These are phyloP conservation scores for Fusarium buxicola DNA, from an alignment of 2,329 filamentous ascomycete species.

Conservation along the genomic window DNA sequence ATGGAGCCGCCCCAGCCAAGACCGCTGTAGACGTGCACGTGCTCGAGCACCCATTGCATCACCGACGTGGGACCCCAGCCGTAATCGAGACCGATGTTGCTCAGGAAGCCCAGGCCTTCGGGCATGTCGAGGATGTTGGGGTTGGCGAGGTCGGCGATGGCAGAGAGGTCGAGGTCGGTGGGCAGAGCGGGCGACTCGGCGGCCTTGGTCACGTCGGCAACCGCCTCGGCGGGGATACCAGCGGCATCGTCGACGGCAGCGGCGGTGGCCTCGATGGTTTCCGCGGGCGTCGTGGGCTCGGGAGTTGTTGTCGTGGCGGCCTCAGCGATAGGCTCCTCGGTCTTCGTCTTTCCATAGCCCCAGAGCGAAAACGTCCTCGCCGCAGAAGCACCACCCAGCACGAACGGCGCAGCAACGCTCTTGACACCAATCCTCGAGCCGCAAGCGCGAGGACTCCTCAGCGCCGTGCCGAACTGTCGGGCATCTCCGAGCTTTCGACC, in stretches of 20 bases:
- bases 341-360: slow-evolving; percentile 49
- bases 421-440: slow-evolving; percentile 39
- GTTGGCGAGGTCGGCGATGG: slow-evolving; percentile 52
- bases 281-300: slow-evolving; percentile 33
- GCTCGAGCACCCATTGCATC: slow-evolving; percentile 83
- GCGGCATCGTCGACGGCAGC: slow-evolving; percentile 26
- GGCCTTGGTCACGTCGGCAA: slow-evolving; percentile 29
- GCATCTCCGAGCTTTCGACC: slow-evolving; percentile 49
- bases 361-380: slow-evolving; percentile 51
- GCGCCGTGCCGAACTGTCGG: slow-evolving; percentile 52
- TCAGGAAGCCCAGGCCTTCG: slow-evolving; percentile 84
- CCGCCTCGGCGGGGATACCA: slow-evolving; percentile 36
- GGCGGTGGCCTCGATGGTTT: slow-evolving; percentile 24
- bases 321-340: slow-evolving; percentile 36
- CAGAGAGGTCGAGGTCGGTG: slow-evolving; percentile 50
- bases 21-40: slow-evolving; percentile 80
- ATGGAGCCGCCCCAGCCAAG: slow-evolving; percentile 88
- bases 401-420: slow-evolving; percentile 43
- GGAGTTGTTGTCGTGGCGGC: slow-evolving; percentile 31
- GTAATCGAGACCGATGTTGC: slow-evolving; percentile 85
- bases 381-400: slow-evolving; percentile 48
- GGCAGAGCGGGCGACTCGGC: slow-evolving; percentile 40
- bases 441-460: slow-evolving; percentile 40
- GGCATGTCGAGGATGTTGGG: slow-evolving; percentile 69
- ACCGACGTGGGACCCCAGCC: slow-evolving; percentile 81